Evolutionary conservation across 768 basidiomycete genomes (phyloP).

Genomic region (Phaffia australis): DNA sequence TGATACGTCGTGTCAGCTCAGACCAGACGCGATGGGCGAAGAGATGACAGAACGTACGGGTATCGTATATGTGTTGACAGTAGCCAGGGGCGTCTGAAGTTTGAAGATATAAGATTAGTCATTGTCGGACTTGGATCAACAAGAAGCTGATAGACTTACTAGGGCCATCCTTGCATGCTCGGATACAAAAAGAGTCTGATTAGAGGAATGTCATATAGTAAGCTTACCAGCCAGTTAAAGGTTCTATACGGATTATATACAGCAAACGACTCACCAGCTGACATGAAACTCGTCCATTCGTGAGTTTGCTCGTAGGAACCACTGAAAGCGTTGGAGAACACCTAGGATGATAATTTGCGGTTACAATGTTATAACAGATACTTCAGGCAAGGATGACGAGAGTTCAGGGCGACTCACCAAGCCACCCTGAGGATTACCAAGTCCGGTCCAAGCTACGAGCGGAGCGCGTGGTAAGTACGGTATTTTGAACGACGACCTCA

Average conservation of each 20-base stretch:
- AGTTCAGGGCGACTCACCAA: constrained; percentile 12
- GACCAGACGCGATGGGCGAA: constrained; percentile 35
- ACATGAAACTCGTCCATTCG: constrained; percentile 52
- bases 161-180: neutral
- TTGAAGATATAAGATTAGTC: no score
- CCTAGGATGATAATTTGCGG: neutral
- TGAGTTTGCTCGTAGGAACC: constrained; percentile 46
- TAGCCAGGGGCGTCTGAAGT: constrained; percentile 22
- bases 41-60: constrained; percentile 36
- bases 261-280: constrained; percentile 43
- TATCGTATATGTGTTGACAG: constrained; percentile 42
- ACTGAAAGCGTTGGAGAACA: neutral
- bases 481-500: neutral
- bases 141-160: neutral
- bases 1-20: neutral
- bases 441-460: no score
- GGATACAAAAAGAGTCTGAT: neutral
- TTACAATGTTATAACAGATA: neutral
- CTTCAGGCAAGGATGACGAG: neutral
- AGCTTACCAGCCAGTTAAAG: neutral
- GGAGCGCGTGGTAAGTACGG: neutral
- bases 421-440: neutral
- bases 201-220: neutral
- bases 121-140: neutral
- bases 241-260: neutral